Evolutionary conservation across 768 basidiomycete species (phyloP).

Genomic region (Rhodotorula toruloides): DNA sequence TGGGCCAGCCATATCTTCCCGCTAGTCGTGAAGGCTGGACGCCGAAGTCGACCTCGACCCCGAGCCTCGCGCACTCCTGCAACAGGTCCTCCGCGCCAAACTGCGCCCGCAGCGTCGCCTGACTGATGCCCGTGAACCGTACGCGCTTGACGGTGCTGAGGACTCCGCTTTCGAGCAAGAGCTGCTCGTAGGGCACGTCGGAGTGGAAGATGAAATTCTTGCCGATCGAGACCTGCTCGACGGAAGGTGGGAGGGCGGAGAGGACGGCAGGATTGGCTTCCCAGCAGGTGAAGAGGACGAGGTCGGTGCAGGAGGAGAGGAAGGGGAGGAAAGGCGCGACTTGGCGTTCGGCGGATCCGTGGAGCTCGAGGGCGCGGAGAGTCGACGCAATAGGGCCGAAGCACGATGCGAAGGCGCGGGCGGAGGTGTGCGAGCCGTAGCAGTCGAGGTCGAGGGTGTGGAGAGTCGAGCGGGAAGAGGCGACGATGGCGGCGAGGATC

Average conservation of each 20-base stretch:
- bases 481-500: slow-evolving; percentile 5
- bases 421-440: slow-evolving; percentile 5
- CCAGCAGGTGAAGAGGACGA: slow-evolving; percentile 16
- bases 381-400: background rate
- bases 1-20: slow-evolving; percentile 1
- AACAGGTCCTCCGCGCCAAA: slow-evolving; percentile 13
- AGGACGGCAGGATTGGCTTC: slow-evolving; percentile 4
- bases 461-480: background rate
- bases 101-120: slow-evolving; percentile 19
- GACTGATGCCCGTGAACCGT: slow-evolving; percentile 11
- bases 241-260: background rate
- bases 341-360: slow-evolving; percentile 13
- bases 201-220: slow-evolving; percentile 15
- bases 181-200: slow-evolving; percentile 3
- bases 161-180: background rate
- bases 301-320: slow-evolving; percentile 9
- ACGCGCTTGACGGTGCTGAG: background rate
- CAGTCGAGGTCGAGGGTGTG: slow-evolving; percentile 20
- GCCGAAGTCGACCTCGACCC: slow-evolving; percentile 13
- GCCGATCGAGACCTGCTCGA: background rate
- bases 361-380: slow-evolving; percentile 2
- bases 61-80: slow-evolving; percentile 2
- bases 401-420: slow-evolving; percentile 2
- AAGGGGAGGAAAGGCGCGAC: slow-evolving; percentile 6
- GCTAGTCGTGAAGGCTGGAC: slow-evolving; percentile 1